phyloP scores from a whole-genome alignment of 768 basidiomycete genomes.

The Mrakia blollopis region DNA sequence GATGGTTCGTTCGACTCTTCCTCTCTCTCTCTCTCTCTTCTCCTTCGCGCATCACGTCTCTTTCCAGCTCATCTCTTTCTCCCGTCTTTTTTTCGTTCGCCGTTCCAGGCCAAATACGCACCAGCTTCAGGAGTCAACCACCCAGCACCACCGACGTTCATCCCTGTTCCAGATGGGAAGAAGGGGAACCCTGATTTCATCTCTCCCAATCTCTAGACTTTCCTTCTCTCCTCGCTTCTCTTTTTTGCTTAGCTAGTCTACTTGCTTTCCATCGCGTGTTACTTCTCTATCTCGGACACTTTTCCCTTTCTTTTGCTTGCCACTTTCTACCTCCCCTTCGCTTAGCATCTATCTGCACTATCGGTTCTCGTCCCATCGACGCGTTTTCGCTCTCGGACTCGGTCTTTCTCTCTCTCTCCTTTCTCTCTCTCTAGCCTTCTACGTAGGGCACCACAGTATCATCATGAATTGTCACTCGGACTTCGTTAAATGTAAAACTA shows the following conservation, averaged over 20 bases:
- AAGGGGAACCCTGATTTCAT: slow-evolving; percentile 1
- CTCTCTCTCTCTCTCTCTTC: neutral
- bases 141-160: neutral
- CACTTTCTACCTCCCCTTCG: too few species aligned
- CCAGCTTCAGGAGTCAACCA: slow-evolving; percentile 1
- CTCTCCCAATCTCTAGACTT: neutral
- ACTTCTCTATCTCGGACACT: too few species aligned
- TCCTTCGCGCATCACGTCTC: too few species aligned
- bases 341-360: too few species aligned
- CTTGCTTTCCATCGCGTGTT: neutral
- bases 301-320: too few species aligned
- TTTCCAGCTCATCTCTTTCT: neutral
- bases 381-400: neutral
- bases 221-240: neutral
- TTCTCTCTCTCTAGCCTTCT: neutral
- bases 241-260: neutral
- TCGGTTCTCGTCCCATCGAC: too few species aligned
- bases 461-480: neutral
- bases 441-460: neutral
- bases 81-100: neutral
- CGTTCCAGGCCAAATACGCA: slow-evolving; percentile 25
- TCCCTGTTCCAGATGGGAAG: neutral
- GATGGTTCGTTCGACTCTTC: slow-evolving; percentile 56
- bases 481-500: neutral
- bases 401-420: neutral